Evolutionary conservation across 257 asterid species (phyloP).

Genomic region (Datura wrightii): DNA sequence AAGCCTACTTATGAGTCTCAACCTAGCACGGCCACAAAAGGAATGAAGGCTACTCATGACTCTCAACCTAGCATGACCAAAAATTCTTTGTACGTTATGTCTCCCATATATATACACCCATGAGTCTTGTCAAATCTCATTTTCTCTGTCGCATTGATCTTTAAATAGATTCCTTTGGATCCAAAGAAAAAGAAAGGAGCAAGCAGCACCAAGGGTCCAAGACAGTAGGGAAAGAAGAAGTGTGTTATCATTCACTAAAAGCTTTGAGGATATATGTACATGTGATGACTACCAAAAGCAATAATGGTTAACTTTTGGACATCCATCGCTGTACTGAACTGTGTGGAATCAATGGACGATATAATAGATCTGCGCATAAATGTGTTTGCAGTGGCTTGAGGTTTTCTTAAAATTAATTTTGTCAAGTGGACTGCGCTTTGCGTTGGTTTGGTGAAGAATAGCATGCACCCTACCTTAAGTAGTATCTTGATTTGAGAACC

Average conservation of each 20-base stretch:
- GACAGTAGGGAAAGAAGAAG: not conserved
- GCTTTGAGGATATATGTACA: not conserved
- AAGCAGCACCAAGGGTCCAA: not conserved
- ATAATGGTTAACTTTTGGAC: not conserved
- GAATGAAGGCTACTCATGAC: too few relatives aligned
- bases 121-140: not conserved
- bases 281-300: not conserved
- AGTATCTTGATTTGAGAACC: constrained; percentile 20
- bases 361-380: not conserved
- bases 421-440: not conserved
- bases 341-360: not conserved
- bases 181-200: not conserved
- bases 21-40: not conserved
- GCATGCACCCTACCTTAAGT: not conserved
- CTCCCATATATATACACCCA: not conserved
- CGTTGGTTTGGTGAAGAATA: not conserved
- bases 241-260: not conserved
- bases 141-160: not conserved
- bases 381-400: not conserved
- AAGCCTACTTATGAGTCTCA: not conserved
- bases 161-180: not conserved
- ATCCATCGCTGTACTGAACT: not conserved
- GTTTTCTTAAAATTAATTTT: not conserved
- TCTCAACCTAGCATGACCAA: not conserved
- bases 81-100: not conserved